These are phyloP conservation scores for Drosera spatulata DNA, from an alignment of 179 eudicot species.

Conservation along the genomic window DNA sequence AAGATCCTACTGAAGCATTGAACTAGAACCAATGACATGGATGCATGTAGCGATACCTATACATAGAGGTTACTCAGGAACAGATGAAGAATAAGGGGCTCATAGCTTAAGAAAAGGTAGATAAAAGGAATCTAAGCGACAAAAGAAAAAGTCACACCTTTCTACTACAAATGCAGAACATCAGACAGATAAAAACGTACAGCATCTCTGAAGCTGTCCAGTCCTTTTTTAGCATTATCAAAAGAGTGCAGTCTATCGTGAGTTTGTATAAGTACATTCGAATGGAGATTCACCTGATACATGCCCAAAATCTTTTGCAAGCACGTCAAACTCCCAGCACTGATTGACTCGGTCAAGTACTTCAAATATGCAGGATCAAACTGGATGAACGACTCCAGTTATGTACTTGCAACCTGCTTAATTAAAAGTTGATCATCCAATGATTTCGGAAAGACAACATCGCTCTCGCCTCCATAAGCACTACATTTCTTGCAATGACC, in stretches of 20 bases:
- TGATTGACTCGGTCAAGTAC: slow-evolving; percentile 64
- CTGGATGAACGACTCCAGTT: slow-evolving; percentile 83
- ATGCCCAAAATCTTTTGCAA: slow-evolving; percentile 89
- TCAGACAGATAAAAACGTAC: not conserved
- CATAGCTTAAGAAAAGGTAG: too few species aligned
- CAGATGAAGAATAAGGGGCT: too few species aligned
- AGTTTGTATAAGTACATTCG: not conserved
- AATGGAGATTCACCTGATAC: slow-evolving; percentile 69
- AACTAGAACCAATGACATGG: too few species aligned
- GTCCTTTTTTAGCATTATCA: not conserved
- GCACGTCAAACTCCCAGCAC: slow-evolving; percentile 66
- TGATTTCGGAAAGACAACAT: slow-evolving; percentile 88
- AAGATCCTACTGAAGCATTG: not conserved
- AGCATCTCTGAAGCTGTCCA: not conserved
- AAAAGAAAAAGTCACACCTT: too few species aligned
- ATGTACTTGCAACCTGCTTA: slow-evolving; percentile 93
- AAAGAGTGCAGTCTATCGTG: too few species aligned
- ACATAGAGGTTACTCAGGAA: too few species aligned
- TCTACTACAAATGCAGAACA: too few species aligned
- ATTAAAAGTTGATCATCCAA: slow-evolving; percentile 85
- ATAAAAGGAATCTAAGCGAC: too few species aligned
- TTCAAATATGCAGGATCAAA: slow-evolving; percentile 83
- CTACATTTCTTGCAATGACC: slow-evolving; percentile 98
- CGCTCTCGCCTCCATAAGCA: slow-evolving; percentile 95
- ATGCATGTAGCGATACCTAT: too few species aligned